Base-by-base conservation (phyloP, 495 filamentous ascomycete genomes). In the Tuber melanosporum region DNA sequence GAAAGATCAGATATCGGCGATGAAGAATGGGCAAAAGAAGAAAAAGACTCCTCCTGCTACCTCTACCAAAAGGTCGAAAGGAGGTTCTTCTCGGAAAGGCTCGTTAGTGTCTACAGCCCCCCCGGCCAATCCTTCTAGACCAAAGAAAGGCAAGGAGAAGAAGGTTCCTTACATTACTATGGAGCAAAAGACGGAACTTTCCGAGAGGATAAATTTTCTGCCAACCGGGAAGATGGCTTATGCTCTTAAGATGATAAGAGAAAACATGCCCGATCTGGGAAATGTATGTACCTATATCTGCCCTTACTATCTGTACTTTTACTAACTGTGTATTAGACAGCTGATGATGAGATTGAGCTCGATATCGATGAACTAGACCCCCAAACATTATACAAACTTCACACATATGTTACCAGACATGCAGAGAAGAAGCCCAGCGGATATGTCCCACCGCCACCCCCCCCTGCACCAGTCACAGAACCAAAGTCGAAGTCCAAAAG, bases 171-270 rank as follows among this genome's bases (percentile, higher is more conserved):
- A 82, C 62, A 83, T 83, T 42, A 84, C 77, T 3, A 52, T 83
- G 74, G 82, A 83, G 49, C 79, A 89, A 82, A 85, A 87, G 75
- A 83, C 83, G 4, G 88, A 87, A 74, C 81, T 87, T 22, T 82
- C 83, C 1, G 78, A 79, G 39, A 75, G 84, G 73, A 83, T 83
- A 43, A 82, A 84, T 45, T 85, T 81, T 72, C 85, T 86, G 26
- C 83, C 83, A 41, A 83, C 84, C 80, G 79, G 84, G 22, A 91
- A 92, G 78, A 91, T 97, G 84, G 88, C 89, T 57, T 88, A 90
- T 77, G 93, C 93, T 8, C 91, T 97, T n/a, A 89, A 91, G 52
- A 94, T 97, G 80, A 98, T 99, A 83, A 92, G 94, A 84, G 89
- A 88, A 72, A 94, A 96, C 77, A 93, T 94, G 79, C 91, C 92